Percentiles rank a stretch among this genome's conserved stretches.
Conservation (phyloP, 768 basidiomycete species). For the Vararia minispora region DNA sequence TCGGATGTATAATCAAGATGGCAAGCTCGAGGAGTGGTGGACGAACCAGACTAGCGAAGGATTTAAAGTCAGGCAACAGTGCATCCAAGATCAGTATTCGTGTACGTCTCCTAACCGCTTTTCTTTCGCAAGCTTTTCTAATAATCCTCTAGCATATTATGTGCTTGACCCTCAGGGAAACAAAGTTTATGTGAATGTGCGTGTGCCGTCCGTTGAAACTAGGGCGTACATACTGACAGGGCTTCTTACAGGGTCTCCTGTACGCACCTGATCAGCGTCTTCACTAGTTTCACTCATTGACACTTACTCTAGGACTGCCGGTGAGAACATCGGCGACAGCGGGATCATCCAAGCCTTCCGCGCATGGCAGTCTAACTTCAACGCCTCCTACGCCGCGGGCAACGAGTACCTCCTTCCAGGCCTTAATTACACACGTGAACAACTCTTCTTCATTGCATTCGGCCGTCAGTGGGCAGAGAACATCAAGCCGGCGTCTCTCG, state of each 20-base stretch:
- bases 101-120: constrained; percentile 26
- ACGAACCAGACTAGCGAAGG: constrained; percentile 75
- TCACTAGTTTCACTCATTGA: background rate
- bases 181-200: constrained; percentile 74
- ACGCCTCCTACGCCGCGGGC: constrained; percentile 42
- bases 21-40: constrained; percentile 90
- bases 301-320: constrained; percentile 51
- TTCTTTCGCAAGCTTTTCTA: background rate
- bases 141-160: constrained; percentile 46
- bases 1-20: constrained; percentile 81
- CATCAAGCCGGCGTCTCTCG: constrained; percentile 69
- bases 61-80: constrained; percentile 75
- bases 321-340: constrained; percentile 85
- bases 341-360: constrained; percentile 80
- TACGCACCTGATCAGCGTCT: constrained; percentile 22
- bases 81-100: constrained; percentile 89
- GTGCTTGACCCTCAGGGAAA: constrained; percentile 82
- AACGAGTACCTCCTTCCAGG: constrained; percentile 76
- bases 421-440: constrained; percentile 69
- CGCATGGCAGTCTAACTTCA: constrained; percentile 80
- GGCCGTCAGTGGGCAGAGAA: constrained; percentile 81
- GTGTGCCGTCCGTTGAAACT: too few relatives aligned
- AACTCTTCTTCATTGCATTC: constrained; percentile 90
- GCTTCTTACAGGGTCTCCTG: constrained; percentile 54
- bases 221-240: constrained; percentile 2